Conservation (phyloP, 495 filamentous ascomycete genomes). For the Immersiella caudata region DNA sequence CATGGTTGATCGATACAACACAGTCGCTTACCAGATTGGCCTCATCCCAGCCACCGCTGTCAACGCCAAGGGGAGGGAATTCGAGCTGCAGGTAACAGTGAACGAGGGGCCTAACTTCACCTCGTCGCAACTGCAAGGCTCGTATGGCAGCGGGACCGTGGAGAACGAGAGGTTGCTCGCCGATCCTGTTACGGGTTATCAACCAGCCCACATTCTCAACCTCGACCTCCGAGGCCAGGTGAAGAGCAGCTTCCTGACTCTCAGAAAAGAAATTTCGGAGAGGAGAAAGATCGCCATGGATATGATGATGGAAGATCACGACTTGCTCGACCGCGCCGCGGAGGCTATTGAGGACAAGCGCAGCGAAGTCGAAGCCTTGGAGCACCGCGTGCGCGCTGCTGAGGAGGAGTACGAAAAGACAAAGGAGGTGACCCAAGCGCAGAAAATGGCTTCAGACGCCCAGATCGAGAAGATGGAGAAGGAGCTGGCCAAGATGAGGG, state of each 20-base stretch:
- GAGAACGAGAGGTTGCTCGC: constrained; percentile 69
- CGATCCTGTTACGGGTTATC: constrained; percentile 82
- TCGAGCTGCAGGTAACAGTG: constrained; percentile 74
- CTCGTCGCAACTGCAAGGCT: constrained; percentile 65
- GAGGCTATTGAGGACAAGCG: constrained; percentile 94
- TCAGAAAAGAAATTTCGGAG: constrained; percentile 88
- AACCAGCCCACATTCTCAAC: constrained; percentile 82
- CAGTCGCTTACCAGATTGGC: constrained; percentile 87
- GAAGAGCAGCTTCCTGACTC: constrained; percentile 71
- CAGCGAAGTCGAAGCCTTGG: constrained; percentile 88
- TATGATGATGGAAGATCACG: constrained; percentile 85
- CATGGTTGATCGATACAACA: constrained; percentile 86
- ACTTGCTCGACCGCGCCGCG: constrained; percentile 87
- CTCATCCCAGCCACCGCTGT: constrained; percentile 80
- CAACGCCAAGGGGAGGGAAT: constrained; percentile 82
- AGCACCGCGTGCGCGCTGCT: constrained; percentile 78
- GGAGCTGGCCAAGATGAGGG: constrained; percentile 89
- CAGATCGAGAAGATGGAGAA: constrained; percentile 99
- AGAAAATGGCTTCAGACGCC: constrained; percentile 82
- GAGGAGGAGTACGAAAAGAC: constrained; percentile 93
- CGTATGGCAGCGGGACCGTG: constrained; percentile 45
- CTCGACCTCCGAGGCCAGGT: constrained; percentile 81
- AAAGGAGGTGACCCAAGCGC: constrained; percentile 82
- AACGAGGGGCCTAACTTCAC: constrained; percentile 72
- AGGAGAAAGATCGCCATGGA: constrained; percentile 79